phyloP scores from a whole-genome alignment of 495 filamentous ascomycete species.

The Trypethelium eluteriae region DNA sequence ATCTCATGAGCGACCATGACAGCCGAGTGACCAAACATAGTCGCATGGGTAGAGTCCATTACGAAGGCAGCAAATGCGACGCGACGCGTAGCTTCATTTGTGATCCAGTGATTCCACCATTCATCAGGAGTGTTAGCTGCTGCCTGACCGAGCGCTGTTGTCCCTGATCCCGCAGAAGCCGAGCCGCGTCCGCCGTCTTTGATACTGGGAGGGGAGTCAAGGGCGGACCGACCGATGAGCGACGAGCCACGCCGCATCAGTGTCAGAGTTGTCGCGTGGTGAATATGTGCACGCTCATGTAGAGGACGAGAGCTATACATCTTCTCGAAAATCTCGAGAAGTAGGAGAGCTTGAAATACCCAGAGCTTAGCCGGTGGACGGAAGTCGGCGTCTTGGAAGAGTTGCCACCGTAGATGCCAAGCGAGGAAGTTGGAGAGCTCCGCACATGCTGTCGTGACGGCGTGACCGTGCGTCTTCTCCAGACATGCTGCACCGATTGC shows the following conservation, averaged over 20 bases:
- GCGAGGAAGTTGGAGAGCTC: slow-evolving; percentile 79
- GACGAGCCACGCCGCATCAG: slow-evolving; percentile 91
- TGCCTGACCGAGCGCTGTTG: slow-evolving; percentile 20
- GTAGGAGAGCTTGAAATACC: slow-evolving; percentile 85
- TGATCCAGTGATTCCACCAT: slow-evolving; percentile 96
- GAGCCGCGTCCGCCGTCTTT: slow-evolving; percentile 38
- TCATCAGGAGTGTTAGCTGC: slow-evolving; percentile 62
- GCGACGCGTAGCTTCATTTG: slow-evolving; percentile 80
- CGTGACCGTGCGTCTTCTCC: slow-evolving; percentile 68
- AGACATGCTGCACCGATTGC: slow-evolving; percentile 85
- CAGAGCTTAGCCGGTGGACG: slow-evolving; percentile 94
- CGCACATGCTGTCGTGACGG: slow-evolving; percentile 62
- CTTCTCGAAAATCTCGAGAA: slow-evolving; percentile 94
- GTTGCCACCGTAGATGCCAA: slow-evolving; percentile 86
- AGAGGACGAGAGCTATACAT: slow-evolving; percentile 85
- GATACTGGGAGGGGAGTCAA: slow-evolving; percentile 79
- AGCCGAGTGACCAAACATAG: slow-evolving; percentile 95
- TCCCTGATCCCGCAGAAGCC: slow-evolving; percentile 20
- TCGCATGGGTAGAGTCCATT: slow-evolving; percentile 91
- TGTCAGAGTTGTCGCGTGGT: slow-evolving; percentile 91
- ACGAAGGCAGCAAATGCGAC: slow-evolving; percentile 94
- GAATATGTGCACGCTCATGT: slow-evolving; percentile 93
- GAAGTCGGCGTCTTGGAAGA: slow-evolving; percentile 86
- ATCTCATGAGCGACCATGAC: slow-evolving; percentile 98
- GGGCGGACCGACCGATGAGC: slow-evolving; percentile 77